These are phyloP conservation scores for Fusarium fujikuroi DNA, from an alignment of 2,329 filamentous ascomycete species.

Conservation along the genomic window DNA sequence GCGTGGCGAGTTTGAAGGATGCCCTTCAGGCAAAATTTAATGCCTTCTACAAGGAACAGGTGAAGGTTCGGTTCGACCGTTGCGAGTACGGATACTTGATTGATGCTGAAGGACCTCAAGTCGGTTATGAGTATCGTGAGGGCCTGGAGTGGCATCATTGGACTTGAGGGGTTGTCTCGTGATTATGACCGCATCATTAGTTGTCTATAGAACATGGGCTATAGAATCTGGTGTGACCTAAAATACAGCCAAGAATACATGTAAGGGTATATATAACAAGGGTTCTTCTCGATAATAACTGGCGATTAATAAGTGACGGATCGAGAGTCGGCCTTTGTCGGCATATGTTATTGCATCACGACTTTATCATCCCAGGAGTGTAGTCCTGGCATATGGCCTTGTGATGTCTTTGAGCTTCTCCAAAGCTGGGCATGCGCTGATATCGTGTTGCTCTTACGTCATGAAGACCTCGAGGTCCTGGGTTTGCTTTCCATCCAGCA, in stretches of 20 bases:
- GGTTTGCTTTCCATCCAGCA: neutral
- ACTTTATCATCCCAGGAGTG: constrained; percentile 15
- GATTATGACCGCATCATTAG: neutral
- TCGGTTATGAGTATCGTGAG: constrained; percentile 43
- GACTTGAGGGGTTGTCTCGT: constrained; percentile 31
- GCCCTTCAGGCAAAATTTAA: constrained; percentile 62
- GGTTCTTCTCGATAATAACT: neutral
- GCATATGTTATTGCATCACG: neutral
- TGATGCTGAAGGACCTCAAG: constrained; percentile 64
- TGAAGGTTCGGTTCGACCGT: constrained; percentile 61
- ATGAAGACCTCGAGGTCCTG: neutral
- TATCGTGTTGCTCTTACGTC: neutral
- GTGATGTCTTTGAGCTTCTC: constrained; percentile 4
- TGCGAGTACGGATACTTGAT: constrained; percentile 68
- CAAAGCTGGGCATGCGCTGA: constrained; percentile 4
- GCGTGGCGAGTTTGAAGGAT: constrained; percentile 62
- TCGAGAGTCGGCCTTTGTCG: neutral
- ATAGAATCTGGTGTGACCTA: neutral
- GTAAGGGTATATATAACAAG: neutral
- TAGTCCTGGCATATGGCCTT: constrained; percentile 1
- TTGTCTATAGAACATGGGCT: neutral
- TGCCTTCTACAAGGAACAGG: constrained; percentile 60
- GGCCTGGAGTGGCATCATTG: constrained; percentile 45
- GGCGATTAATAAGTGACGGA: neutral
- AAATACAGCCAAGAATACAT: neutral